These are phyloP conservation scores for Colletotrichum sublineola DNA, from an alignment of 2,329 filamentous ascomycete genomes.

Conservation along the genomic window DNA sequence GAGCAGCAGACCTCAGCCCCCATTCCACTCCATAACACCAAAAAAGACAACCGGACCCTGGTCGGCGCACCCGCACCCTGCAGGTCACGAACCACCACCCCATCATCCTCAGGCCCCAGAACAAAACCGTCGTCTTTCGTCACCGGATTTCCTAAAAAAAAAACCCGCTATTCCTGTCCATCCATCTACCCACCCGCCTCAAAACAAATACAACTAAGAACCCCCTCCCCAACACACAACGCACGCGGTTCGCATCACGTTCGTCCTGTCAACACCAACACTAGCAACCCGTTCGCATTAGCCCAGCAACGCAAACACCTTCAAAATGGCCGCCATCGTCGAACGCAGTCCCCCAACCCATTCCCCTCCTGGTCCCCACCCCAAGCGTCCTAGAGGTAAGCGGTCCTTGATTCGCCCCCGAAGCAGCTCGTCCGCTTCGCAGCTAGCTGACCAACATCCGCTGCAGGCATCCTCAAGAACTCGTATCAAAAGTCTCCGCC, in stretches of 20 bases:
- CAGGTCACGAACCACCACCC: constrained; percentile 41
- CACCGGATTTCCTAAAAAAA: constrained; percentile 34
- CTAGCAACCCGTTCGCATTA: not conserved
- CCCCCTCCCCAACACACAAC: constrained; percentile 10
- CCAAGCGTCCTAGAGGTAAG: constrained; percentile 62
- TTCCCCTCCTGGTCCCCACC: constrained; percentile 57
- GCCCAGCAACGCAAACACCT: constrained; percentile 16
- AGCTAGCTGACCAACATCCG: not conserved
- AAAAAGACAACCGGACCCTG: constrained; percentile 10
- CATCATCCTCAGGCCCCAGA: constrained; percentile 20
- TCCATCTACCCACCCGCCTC: constrained; percentile 8
- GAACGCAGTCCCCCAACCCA: constrained; percentile 55
- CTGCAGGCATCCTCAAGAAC: constrained; percentile 92
- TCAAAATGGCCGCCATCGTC: constrained; percentile 58
- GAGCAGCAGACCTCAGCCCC: not conserved
- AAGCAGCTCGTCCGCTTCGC: not conserved
- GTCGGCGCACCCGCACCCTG: constrained; percentile 37
- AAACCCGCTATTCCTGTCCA: constrained; percentile 37
- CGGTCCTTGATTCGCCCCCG: not conserved
- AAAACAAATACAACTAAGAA: not conserved
- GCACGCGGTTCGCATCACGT: constrained; percentile 39
- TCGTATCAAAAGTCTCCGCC: constrained; percentile 75
- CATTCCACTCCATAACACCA: not conserved
- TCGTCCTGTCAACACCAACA: constrained; percentile 1
- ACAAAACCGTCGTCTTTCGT: constrained; percentile 30